Conservation (phyloP, 2,329 filamentous ascomycete species). For the Clonostachys rhizophaga region DNA sequence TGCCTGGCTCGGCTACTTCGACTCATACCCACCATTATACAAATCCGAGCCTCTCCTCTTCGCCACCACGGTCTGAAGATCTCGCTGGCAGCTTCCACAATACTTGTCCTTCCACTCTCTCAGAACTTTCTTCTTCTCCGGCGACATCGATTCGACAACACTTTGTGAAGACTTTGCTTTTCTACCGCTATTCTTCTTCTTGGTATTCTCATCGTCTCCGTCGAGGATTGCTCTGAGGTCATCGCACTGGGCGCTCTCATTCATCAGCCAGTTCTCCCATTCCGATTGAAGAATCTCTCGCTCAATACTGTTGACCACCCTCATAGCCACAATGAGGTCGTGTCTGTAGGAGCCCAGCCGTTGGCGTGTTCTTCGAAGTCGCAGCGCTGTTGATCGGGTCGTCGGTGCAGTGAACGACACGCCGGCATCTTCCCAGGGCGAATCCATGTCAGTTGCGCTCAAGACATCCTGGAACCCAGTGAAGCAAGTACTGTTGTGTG, state of each 20-base stretch:
- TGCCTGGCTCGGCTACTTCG: no score
- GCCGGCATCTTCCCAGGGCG: conserved; percentile 48
- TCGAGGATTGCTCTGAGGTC: conserved; percentile 46
- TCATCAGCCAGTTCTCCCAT: conserved; percentile 88
- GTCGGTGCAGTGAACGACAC: conserved; percentile 37
- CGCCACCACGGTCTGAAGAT: conserved; percentile 26
- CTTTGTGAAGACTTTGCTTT: conserved; percentile 20
- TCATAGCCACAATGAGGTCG: conserved; percentile 84
- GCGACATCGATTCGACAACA: conserved; percentile 17
- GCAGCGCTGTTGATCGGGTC: conserved; percentile 52
- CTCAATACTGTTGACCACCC: conserved; percentile 86
- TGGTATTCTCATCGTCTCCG: conserved; percentile 10
- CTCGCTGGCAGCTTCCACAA: conserved; percentile 49
- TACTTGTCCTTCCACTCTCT: conserved; percentile 46
- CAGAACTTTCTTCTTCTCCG: conserved; percentile 27
- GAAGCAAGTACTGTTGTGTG: conserved; percentile 52
- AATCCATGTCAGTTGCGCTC: conserved; percentile 53
- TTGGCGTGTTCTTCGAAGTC: conserved; percentile 76
- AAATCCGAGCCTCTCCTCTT: conserved; percentile 11
- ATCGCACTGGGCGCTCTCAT: conserved; percentile 73
- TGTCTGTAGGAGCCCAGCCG: conserved; percentile 80
- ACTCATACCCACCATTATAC: no score
- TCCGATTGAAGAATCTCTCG: conserved; percentile 79
- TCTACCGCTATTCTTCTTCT: conserved; percentile 9
- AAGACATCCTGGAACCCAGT: conserved; percentile 56